These are phyloP conservation scores for Collybia mongolica DNA, from an alignment of 768 basidiomycete species.

Conservation along the genomic window DNA sequence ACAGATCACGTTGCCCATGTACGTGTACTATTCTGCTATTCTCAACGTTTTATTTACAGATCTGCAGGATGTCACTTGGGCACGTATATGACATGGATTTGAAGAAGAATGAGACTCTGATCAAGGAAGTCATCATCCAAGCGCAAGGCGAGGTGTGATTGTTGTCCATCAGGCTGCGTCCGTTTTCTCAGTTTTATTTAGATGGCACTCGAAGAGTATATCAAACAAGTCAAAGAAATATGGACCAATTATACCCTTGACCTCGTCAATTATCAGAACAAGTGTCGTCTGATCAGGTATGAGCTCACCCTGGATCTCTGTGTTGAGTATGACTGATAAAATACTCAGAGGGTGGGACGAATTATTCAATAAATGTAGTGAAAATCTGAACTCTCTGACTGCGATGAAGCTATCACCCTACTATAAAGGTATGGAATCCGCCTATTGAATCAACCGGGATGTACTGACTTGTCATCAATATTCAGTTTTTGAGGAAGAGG, in stretches of 20 bases:
- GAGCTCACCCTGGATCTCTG: constrained; percentile 12
- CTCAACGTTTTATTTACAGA: constrained; percentile 3
- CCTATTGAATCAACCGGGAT: neutral
- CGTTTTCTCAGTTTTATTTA: constrained; percentile 33
- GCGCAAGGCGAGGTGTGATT: constrained; percentile 88
- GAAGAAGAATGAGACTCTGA: constrained; percentile 85
- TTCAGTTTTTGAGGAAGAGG: constrained; percentile 87
- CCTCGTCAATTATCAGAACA: constrained; percentile 97
- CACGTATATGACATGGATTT: constrained; percentile 97
- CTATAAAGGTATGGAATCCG: constrained; percentile 73
- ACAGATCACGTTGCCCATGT: constrained; percentile 77
- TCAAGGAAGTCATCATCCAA: constrained; percentile 95
- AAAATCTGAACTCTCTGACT: constrained; percentile 92
- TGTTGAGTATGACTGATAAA: constrained; percentile 6
- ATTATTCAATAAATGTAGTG: constrained; percentile 93
- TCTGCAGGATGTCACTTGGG: constrained; percentile 80
- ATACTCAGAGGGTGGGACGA: constrained; percentile 88
- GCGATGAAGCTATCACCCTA: constrained; percentile 99
- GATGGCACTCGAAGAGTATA: constrained; percentile 96
- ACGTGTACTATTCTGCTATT: constrained; percentile 16
- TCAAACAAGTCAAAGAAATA: constrained; percentile 93
- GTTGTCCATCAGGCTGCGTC: constrained; percentile 10
- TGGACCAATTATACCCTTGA: constrained; percentile 97
- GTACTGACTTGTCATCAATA: constrained; percentile 3
- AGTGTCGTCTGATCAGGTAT: constrained; percentile 90